Conservation (phyloP, 352 stramenopile species). For the Pythium diclinum region DNA sequence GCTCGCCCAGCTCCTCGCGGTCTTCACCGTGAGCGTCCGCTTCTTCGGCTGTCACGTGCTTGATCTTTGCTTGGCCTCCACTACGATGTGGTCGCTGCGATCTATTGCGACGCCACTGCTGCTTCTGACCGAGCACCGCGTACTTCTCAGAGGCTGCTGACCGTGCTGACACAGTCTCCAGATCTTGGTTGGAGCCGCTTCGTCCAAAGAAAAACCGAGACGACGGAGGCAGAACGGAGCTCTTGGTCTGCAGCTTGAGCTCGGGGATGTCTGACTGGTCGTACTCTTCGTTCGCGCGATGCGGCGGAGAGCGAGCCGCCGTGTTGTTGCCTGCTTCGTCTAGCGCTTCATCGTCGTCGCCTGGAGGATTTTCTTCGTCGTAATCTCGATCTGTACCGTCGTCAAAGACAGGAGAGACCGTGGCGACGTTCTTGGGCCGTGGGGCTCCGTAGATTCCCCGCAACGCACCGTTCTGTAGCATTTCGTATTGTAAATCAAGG, state of each 20-base stretch:
- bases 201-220: constrained; percentile 29
- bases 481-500: not conserved
- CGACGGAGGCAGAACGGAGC: constrained; percentile 16
- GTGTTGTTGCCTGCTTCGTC: constrained; percentile 28
- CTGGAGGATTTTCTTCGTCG: constrained; percentile 28
- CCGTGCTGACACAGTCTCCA: constrained; percentile 12
- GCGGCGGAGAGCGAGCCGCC: not conserved
- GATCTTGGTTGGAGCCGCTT: constrained; percentile 40
- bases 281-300: constrained; percentile 4
- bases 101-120: constrained; percentile 54
- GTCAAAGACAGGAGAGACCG: constrained; percentile 49
- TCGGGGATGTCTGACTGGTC: not conserved
- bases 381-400: constrained; percentile 26
- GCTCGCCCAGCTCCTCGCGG: constrained; percentile 23
- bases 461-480: constrained; percentile 40
- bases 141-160: constrained; percentile 33
- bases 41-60: constrained; percentile 36
- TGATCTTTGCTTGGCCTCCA: constrained; percentile 32
- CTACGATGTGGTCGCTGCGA: constrained; percentile 32
- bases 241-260: constrained; percentile 25
- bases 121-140: constrained; percentile 58
- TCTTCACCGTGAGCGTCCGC: constrained; percentile 11
- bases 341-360: constrained; percentile 12
- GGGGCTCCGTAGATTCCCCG: constrained; percentile 39
- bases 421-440: constrained; percentile 49